A percentile compares a stretch with the other conserved stretches of the same genome.
Evolutionary conservation across 371 early-diverging fungal genomes (phyloP).

Genomic region (Circinella minor): DNA sequence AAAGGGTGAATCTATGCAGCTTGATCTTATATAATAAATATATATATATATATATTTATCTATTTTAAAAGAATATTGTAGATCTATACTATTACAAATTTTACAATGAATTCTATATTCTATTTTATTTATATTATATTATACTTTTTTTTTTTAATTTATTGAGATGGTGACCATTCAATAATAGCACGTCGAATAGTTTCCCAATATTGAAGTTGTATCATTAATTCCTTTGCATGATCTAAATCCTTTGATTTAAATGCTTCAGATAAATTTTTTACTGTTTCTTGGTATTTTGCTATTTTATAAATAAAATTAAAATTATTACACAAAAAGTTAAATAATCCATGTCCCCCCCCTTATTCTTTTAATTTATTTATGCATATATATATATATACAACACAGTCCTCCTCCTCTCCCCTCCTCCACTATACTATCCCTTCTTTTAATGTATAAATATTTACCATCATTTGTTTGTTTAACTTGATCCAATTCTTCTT

Average conservation of each 20-base stretch:
- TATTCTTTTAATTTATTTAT: too few species aligned
- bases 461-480: slow-evolving; percentile 32
- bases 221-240: slow-evolving; percentile 59
- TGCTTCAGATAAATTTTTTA: slow-evolving; percentile 47
- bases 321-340: background rate
- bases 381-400: too few species aligned
- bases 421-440: too few species aligned
- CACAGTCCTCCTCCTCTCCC: too few species aligned
- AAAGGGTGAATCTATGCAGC: background rate
- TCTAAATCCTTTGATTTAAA: slow-evolving; percentile 58
- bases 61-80: too few species aligned
- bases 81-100: too few species aligned
- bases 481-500: slow-evolving; percentile 17
- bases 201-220: slow-evolving; percentile 75
- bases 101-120: too few species aligned
- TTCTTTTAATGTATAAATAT: too few species aligned
- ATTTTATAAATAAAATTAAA: background rate
- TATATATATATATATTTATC: too few species aligned
- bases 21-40: background rate
- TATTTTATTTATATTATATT: background rate
- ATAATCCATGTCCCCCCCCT: too few species aligned
- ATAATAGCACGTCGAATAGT: slow-evolving; percentile 64
- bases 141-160: background rate
- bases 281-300: slow-evolving; percentile 45
- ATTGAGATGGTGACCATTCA: slow-evolving; percentile 59